phyloP scores from a whole-genome alignment of 495 filamentous ascomycete genomes.

The Aspergillus indologenus region DNA sequence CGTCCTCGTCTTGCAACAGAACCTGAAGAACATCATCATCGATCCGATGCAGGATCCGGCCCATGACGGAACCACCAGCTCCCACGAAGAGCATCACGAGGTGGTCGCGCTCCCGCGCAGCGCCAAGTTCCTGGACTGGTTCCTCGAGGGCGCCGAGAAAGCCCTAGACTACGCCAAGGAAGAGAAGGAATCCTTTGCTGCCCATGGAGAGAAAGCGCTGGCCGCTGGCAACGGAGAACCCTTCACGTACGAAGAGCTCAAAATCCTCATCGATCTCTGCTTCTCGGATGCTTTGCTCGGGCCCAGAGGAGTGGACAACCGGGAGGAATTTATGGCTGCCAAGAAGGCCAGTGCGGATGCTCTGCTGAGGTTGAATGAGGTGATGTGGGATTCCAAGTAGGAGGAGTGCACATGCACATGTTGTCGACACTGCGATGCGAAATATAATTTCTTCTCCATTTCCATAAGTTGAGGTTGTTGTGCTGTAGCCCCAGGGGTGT shows the following conservation, averaged over 20 bases:
- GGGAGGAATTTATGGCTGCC: conserved; percentile 69
- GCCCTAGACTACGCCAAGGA: conserved; percentile 62
- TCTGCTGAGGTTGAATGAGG: conserved; percentile 70
- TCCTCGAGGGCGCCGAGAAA: conserved; percentile 69
- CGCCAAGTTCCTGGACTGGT: conserved; percentile 75
- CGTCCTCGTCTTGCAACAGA: conserved; percentile 90
- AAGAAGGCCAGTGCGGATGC: conserved; percentile 74
- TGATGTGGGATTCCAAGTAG: conserved; percentile 64
- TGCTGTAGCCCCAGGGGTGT: background rate
- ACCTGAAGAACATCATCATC: conserved; percentile 79
- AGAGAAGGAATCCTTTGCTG: conserved; percentile 44
- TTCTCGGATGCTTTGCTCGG: conserved; percentile 71
- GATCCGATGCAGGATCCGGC: conserved; percentile 22
- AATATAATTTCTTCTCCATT: background rate
- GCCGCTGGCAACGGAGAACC: conserved; percentile 41
- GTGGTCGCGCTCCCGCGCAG: conserved; percentile 66
- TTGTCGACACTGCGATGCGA: background rate
- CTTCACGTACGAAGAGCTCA: conserved; percentile 82
- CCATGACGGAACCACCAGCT: conserved; percentile 10
- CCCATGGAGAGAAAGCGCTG: conserved; percentile 34
- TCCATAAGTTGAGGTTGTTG: too few relatives aligned
- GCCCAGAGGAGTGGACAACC: conserved; percentile 56
- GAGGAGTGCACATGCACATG: background rate
- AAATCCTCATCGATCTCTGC: conserved; percentile 77
- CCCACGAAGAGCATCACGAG: conserved; percentile 26